A percentile compares a stretch with the other conserved stretches of the same genome.
These are phyloP conservation scores for Phlyctochytrium planicorne DNA, from an alignment of 192 early-diverging fungal species.

Conservation along the genomic window DNA sequence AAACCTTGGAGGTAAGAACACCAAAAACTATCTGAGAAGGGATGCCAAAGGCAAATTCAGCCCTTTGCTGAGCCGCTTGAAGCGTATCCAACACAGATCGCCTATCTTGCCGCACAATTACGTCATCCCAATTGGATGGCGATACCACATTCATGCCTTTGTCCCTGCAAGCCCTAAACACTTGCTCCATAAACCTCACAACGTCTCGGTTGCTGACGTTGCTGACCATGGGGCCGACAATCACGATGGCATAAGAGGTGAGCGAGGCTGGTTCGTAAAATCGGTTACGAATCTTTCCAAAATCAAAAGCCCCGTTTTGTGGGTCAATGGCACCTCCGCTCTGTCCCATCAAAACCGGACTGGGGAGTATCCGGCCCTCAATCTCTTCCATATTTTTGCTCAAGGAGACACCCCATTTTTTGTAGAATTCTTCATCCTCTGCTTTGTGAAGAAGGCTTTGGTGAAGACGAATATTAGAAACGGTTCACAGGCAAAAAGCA, in stretches of 20 bases:
- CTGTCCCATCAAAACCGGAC: neutral
- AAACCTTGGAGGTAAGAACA: no score
- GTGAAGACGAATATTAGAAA: no score
- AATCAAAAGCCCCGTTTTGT: neutral
- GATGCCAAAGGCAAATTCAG: no score
- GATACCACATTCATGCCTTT: slow-evolving; percentile 68
- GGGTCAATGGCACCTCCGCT: neutral
- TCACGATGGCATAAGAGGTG: neutral
- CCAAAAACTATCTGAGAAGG: no score
- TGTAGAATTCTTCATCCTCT: slow-evolving; percentile 51
- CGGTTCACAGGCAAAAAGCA: neutral
- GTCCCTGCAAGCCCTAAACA: slow-evolving; percentile 56
- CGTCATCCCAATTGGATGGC: no score
- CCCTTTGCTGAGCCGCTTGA: slow-evolving; percentile 9
- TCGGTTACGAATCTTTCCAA: neutral
- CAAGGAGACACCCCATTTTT: slow-evolving; percentile 43
- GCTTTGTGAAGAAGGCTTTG: neutral
- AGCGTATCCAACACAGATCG: slow-evolving; percentile 12
- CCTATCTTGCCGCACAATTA: neutral
- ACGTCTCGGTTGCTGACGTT: slow-evolving; percentile 54
- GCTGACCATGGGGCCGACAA: no score
- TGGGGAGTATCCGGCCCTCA: slow-evolving; percentile 30
- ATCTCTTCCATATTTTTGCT: slow-evolving; percentile 47
- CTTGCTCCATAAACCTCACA: slow-evolving; percentile 55
- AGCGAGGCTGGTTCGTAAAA: neutral